Evolutionary conservation across 108 stramenopile species (phyloP).

Genomic region (Fistulifera solaris): DNA sequence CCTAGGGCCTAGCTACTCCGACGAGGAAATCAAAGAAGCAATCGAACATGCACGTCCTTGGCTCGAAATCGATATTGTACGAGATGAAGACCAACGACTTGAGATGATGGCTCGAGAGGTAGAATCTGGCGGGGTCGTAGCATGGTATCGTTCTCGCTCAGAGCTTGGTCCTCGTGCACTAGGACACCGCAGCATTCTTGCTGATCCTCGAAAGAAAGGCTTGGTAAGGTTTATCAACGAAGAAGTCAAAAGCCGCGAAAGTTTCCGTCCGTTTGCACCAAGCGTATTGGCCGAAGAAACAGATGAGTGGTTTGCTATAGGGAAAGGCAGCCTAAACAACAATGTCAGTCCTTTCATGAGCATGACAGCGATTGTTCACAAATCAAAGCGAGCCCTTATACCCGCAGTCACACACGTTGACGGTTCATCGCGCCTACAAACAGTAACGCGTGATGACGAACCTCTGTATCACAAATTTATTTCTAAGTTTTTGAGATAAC

Average conservation of each 20-base stretch:
- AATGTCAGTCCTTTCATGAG: slow-evolving; percentile 85
- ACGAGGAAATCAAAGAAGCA: slow-evolving; percentile 57
- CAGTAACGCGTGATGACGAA: slow-evolving; percentile 70
- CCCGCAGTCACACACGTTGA: slow-evolving; percentile 95
- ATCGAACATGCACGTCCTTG: slow-evolving; percentile 65
- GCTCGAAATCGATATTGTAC: slow-evolving; percentile 53
- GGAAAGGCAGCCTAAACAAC: slow-evolving; percentile 9
- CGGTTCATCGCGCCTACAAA: slow-evolving; percentile 90
- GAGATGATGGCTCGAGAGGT: slow-evolving; percentile 61
- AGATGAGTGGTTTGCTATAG: slow-evolving; percentile 58
- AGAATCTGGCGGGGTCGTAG: slow-evolving; percentile 73
- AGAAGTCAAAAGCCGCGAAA: slow-evolving; percentile 84
- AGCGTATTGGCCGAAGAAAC: slow-evolving; percentile 86
- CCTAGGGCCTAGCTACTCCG: slow-evolving; percentile 45
- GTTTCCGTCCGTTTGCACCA: slow-evolving; percentile 92
- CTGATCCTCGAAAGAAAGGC: slow-evolving; percentile 78
- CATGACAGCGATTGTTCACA: slow-evolving; percentile 70
- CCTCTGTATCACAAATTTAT: slow-evolving; percentile 83
- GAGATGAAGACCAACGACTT: slow-evolving; percentile 38
- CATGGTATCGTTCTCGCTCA: slow-evolving; percentile 80
- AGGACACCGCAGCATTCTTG: slow-evolving; percentile 89
- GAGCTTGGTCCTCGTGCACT: slow-evolving; percentile 92
- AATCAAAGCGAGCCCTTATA: slow-evolving; percentile 45
- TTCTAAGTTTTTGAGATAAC: slow-evolving; percentile 66
- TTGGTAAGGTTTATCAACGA: slow-evolving; percentile 83